Percentiles rank a stretch among this genome's conserved stretches.
These are phyloP conservation scores for Clathrospora elynae DNA, from an alignment of 2,329 filamentous ascomycete species.

Conservation along the genomic window DNA sequence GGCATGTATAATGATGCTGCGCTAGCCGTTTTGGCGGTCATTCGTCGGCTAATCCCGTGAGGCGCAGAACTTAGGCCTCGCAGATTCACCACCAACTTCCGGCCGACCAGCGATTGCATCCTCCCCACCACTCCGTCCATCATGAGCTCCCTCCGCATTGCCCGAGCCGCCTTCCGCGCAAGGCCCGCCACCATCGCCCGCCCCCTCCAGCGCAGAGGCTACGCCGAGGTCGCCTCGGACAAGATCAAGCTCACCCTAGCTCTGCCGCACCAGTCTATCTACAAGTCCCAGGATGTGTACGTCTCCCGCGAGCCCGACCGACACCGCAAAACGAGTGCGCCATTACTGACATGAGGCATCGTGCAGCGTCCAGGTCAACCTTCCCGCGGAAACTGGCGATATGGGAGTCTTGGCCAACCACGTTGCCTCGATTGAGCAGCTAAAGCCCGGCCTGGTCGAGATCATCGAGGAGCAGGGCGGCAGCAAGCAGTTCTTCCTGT, in stretches of 20 bases:
- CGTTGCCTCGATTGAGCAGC: constrained; percentile 97
- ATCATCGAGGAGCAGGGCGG: constrained; percentile 89
- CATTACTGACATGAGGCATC: constrained; percentile 37
- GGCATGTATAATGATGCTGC: neutral
- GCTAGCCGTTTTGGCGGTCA: constrained; percentile 12
- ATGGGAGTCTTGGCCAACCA: constrained; percentile 99
- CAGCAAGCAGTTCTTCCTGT: constrained; percentile 98
- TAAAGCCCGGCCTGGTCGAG: constrained; percentile 95
- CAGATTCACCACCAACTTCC: constrained; percentile 36
- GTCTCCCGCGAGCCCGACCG: constrained; percentile 49
- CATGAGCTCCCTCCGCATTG: constrained; percentile 95
- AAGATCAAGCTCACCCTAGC: constrained; percentile 95
- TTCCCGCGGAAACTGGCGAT: constrained; percentile 95
- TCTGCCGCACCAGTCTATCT: constrained; percentile 87
- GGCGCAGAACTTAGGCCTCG: constrained; percentile 37
- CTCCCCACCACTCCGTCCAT: constrained; percentile 44
- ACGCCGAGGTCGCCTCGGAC: constrained; percentile 66
- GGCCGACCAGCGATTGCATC: constrained; percentile 48
- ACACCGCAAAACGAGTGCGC: constrained; percentile 26
- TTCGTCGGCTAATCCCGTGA: constrained; percentile 25
- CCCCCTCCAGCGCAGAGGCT: constrained; percentile 82
- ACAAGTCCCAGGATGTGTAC: constrained; percentile 73
- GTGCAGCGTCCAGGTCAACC: constrained; percentile 92
- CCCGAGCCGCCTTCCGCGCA: constrained; percentile 85
- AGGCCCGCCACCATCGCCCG: constrained; percentile 74